Percentiles rank a stretch among this genome's conserved stretches.
Evolutionary conservation across 2,329 filamentous ascomycete species (phyloP).

Genomic region (Geosmithia putterillii): DNA sequence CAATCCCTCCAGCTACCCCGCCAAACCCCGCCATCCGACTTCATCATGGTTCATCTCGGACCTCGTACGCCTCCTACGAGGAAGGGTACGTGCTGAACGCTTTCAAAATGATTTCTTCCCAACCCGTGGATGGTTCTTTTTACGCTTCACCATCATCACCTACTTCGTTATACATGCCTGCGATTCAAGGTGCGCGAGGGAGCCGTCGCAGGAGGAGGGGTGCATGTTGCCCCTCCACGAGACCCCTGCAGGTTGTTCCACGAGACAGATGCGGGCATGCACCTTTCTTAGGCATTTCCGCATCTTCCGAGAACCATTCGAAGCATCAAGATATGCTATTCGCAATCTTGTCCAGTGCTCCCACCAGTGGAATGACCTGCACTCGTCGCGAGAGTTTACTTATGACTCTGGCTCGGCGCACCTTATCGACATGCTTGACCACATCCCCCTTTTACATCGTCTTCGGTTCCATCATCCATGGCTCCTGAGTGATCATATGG

Average conservation of each 20-base stretch:
- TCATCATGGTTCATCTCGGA: slow-evolving; percentile 38
- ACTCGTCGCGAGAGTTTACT: too few relatives aligned
- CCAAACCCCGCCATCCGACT: slow-evolving; percentile 20
- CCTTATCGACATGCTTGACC: not conserved
- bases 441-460: not conserved
- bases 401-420: not conserved
- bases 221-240: too few relatives aligned
- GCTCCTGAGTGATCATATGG: slow-evolving; percentile 3
- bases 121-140: not conserved
- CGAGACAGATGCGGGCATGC: too few relatives aligned
- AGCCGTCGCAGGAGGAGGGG: too few relatives aligned
- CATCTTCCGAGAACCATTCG: too few relatives aligned
- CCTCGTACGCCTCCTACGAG: slow-evolving; percentile 36
- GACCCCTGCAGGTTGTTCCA: too few relatives aligned
- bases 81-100: slow-evolving; percentile 48
- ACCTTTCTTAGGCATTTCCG: too few relatives aligned
- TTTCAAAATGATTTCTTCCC: not conserved
- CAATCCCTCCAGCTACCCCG: slow-evolving; percentile 14
- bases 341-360: too few relatives aligned
- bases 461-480: slow-evolving; percentile 4
- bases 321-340: too few relatives aligned
- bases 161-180: not conserved
- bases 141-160: not conserved
- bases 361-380: too few relatives aligned
- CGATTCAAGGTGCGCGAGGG: too few relatives aligned